phyloP scores from a whole-genome alignment of 352 stramenopile species.

The Phytophthora sp. region DNA sequence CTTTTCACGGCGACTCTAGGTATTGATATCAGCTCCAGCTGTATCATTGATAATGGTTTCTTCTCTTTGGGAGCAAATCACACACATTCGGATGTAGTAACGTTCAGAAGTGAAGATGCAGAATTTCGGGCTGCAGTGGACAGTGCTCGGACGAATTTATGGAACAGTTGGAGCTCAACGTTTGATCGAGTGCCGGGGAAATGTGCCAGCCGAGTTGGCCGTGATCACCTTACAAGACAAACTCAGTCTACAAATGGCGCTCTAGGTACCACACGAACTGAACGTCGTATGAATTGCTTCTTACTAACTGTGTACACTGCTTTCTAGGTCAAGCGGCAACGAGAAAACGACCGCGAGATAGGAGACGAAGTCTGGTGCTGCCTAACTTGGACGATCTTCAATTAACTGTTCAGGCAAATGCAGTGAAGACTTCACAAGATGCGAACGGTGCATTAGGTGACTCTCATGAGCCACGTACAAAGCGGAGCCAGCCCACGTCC shows the following conservation, averaged over 20 bases:
- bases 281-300: background rate
- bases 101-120: conserved; percentile 10
- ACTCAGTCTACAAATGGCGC: background rate
- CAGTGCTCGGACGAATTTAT: conserved; percentile 29
- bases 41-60: conserved; percentile 46
- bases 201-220: background rate
- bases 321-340: conserved; percentile 10
- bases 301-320: conserved; percentile 13
- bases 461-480: conserved; percentile 3
- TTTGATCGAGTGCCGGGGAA: conserved; percentile 13
- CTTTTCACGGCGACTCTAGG: conserved; percentile 34
- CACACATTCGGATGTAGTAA: conserved; percentile 2
- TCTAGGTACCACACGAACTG: conserved; percentile 13
- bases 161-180: conserved; percentile 25
- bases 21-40: conserved; percentile 49
- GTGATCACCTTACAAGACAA: background rate
- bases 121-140: conserved; percentile 33
- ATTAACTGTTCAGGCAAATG: conserved; percentile 7
- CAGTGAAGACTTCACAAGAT: conserved; percentile 5
- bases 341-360: conserved; percentile 37
- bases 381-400: conserved; percentile 29
- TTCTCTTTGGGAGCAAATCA: conserved; percentile 22
- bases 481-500: conserved; percentile 13
- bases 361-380: conserved; percentile 43
- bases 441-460: conserved; percentile 8